These are phyloP conservation scores for Glaciozyma antarctica DNA, from an alignment of 768 basidiomycete genomes.

Conservation along the genomic window DNA sequence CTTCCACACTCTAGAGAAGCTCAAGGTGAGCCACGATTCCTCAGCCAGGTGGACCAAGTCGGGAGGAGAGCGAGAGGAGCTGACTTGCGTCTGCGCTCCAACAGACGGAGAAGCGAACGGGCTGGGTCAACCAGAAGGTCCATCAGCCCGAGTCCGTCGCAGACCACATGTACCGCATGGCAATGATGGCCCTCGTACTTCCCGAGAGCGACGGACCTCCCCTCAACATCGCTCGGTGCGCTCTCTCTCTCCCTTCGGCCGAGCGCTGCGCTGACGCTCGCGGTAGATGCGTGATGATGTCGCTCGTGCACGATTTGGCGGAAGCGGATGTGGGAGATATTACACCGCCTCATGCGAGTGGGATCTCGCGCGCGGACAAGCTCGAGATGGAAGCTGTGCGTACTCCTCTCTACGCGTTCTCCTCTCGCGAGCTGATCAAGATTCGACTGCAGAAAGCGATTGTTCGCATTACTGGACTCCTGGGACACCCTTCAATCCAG, in stretches of 20 bases:
- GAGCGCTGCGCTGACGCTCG: neutral
- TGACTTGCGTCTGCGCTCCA: neutral
- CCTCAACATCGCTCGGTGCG: constrained; percentile 65
- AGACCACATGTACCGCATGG: constrained; percentile 95
- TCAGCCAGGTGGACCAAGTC: neutral
- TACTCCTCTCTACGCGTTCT: neutral
- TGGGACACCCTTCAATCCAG: constrained; percentile 65
- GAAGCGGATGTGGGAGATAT: constrained; percentile 94
- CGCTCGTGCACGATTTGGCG: constrained; percentile 85
- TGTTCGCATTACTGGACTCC: constrained; percentile 75
- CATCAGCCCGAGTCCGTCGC: constrained; percentile 49
- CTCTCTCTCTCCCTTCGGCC: constrained; percentile 31
- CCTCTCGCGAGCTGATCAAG: constrained; percentile 2
- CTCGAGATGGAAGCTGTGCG: constrained; percentile 59
- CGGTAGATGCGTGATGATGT: constrained; percentile 73
- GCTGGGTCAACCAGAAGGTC: constrained; percentile 81
- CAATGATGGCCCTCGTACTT: constrained; percentile 78
- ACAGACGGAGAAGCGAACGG: constrained; percentile 92
- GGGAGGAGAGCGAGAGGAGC: neutral
- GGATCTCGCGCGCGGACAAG: constrained; percentile 74
- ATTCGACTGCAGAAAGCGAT: constrained; percentile 60
- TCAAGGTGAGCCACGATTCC: constrained; percentile 56
- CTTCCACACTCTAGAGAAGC: constrained; percentile 73
- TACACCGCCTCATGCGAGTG: constrained; percentile 60
- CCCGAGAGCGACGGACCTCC: constrained; percentile 48